Percentiles rank a stretch among this genome's conserved stretches.
phyloP scores from a whole-genome alignment of 2,329 filamentous ascomycete species.

The Venturia nashicola region DNA sequence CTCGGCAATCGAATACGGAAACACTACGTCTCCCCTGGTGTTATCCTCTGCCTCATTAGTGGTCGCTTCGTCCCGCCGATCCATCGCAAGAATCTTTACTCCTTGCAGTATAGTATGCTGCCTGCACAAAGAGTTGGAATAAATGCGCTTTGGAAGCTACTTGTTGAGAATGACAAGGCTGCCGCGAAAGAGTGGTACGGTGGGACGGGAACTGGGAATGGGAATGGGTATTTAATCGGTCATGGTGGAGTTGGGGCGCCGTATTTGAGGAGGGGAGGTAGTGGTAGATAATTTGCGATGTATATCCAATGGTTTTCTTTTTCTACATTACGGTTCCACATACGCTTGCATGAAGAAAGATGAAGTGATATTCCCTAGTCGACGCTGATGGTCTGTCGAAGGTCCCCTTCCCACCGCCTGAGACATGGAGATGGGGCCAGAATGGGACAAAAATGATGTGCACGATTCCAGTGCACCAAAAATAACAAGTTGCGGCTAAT shows the following conservation, averaged over 20 bases:
- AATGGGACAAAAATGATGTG: background rate
- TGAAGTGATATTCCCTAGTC: too few relatives aligned
- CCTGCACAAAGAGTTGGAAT: conserved; percentile 71
- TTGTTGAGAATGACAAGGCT: conserved; percentile 22
- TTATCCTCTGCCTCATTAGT: conserved; percentile 76
- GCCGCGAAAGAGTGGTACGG: background rate
- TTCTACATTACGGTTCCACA: too few relatives aligned
- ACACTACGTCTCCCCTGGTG: conserved; percentile 83
- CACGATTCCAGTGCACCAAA: background rate
- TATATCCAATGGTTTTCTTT: too few relatives aligned
- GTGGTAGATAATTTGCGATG: background rate
- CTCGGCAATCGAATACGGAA: conserved; percentile 85
- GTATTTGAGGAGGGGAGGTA: background rate
- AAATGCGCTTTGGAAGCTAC: conserved; percentile 69
- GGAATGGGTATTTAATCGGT: background rate
- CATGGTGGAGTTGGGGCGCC: background rate
- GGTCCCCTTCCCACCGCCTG: too few relatives aligned
- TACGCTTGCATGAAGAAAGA: too few relatives aligned
- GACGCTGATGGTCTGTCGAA: too few relatives aligned
- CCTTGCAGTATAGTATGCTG: conserved; percentile 94
- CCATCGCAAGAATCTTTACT: conserved; percentile 87
- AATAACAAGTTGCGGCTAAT: background rate
- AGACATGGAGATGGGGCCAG: too few relatives aligned
- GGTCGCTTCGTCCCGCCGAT: conserved; percentile 92
- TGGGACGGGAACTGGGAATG: background rate